A percentile compares a stretch with the other conserved stretches of the same genome.
These are phyloP conservation scores for Pyronema omphalodes DNA, from an alignment of 495 filamentous ascomycete genomes.

Conservation along the genomic window DNA sequence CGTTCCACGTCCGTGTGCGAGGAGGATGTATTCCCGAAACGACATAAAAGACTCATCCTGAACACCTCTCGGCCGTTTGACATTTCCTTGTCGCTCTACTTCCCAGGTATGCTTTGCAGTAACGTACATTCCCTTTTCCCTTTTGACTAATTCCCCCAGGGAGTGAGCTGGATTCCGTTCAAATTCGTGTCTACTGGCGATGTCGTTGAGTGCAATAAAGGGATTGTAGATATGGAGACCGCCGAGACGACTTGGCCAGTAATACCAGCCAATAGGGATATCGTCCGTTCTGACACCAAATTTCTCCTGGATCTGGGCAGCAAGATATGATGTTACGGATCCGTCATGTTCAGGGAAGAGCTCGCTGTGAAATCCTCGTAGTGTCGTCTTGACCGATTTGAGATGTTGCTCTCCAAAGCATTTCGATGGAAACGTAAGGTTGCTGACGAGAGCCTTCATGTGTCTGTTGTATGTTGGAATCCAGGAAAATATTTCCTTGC, in stretches of 20 bases:
- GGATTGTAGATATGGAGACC: not conserved
- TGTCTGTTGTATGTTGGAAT: constrained; percentile 49
- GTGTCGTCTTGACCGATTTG: constrained; percentile 41
- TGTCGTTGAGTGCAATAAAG: not conserved
- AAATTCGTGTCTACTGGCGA: no score
- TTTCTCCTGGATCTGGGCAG: constrained; percentile 32
- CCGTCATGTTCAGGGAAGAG: constrained; percentile 28
- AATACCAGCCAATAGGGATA: not conserved
- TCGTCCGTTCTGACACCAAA: constrained; percentile 30
- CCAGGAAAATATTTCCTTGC: constrained; percentile 41
- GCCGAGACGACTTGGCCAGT: not conserved
- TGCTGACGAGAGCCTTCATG: constrained; percentile 44
- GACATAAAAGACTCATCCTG: no score
- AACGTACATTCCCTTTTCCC: no score
- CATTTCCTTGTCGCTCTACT: no score
- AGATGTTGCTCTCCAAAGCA: constrained; percentile 47
- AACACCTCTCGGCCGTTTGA: no score
- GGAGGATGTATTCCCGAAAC: no score
- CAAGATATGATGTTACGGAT: constrained; percentile 41
- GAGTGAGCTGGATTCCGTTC: no score
- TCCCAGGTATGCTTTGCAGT: no score
- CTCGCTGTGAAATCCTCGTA: constrained; percentile 40
- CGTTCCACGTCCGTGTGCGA: no score
- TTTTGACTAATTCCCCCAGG: no score
- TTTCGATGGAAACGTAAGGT: constrained; percentile 22